Evolutionary conservation across 768 basidiomycete species (phyloP).

Genomic region (Xerocomus spinulosus): DNA sequence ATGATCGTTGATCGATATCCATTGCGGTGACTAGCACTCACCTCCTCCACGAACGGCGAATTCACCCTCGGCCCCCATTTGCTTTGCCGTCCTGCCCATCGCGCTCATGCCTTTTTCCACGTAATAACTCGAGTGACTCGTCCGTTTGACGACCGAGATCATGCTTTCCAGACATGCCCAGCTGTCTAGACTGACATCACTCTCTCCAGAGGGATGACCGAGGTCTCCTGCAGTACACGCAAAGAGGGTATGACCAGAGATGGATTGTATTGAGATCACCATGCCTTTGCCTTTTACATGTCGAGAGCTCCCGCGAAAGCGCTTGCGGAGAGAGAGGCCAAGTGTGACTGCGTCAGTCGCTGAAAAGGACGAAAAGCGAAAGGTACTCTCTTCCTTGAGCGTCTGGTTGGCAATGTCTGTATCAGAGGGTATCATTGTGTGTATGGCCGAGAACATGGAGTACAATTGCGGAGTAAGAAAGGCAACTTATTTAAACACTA

Average conservation of each 20-base stretch:
- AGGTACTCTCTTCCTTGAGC: slow-evolving; percentile 62
- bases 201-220: slow-evolving; percentile 58
- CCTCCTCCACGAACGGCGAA: slow-evolving; percentile 71
- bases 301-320: slow-evolving; percentile 69
- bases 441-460: slow-evolving; percentile 61
- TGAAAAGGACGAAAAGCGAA: slow-evolving; percentile 70
- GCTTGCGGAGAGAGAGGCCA: slow-evolving; percentile 73
- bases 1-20: neutral
- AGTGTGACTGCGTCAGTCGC: slow-evolving; percentile 78
- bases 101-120: slow-evolving; percentile 85
- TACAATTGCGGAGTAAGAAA: slow-evolving; percentile 12
- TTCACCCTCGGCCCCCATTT: slow-evolving; percentile 66
- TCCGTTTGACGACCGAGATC: slow-evolving; percentile 72
- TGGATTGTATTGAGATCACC: slow-evolving; percentile 74
- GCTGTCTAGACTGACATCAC: slow-evolving; percentile 76
- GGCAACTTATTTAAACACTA: neutral
- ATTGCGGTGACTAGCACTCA: slow-evolving; percentile 34
- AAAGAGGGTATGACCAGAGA: slow-evolving; percentile 75
- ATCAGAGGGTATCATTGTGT: slow-evolving; percentile 61
- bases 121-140: slow-evolving; percentile 81
- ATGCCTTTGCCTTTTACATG: slow-evolving; percentile 77
- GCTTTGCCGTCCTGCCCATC: slow-evolving; percentile 71
- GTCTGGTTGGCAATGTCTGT: slow-evolving; percentile 70
- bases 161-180: slow-evolving; percentile 78
- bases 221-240: slow-evolving; percentile 82